These are phyloP conservation scores for Clohesyomyces aquaticus DNA, from an alignment of 495 filamentous ascomycete genomes.

Conservation along the genomic window DNA sequence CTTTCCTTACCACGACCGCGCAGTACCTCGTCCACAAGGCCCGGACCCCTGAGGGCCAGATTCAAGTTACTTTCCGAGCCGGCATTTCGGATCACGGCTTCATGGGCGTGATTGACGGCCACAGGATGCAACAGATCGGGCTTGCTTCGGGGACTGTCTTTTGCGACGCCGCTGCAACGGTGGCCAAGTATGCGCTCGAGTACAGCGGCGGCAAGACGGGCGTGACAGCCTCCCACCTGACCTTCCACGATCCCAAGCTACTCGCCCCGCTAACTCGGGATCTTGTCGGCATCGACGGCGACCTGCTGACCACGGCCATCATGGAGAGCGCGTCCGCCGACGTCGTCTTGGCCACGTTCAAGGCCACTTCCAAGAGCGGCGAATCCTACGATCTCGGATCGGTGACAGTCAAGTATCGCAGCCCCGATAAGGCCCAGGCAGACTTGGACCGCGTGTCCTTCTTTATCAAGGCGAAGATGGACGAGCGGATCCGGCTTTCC, in stretches of 20 bases:
- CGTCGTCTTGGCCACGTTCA: slow-evolving; percentile 21
- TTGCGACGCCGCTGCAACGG: slow-evolving; percentile 29
- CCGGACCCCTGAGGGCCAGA: too few species aligned
- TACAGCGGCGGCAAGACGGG: slow-evolving; percentile 26
- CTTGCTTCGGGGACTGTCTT: slow-evolving; percentile 36
- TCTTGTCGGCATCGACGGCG: slow-evolving; percentile 30
- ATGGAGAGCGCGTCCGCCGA: slow-evolving; percentile 28
- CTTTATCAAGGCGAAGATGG: slow-evolving; percentile 36
- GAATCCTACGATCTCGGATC: slow-evolving; percentile 22
- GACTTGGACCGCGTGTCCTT: slow-evolving; percentile 29
- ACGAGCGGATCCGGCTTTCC: slow-evolving; percentile 12
- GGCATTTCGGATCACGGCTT: neutral
- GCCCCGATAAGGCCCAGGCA: slow-evolving; percentile 23
- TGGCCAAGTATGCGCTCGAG: slow-evolving; percentile 35
- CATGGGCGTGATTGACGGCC: slow-evolving; percentile 25
- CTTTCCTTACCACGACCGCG: too few species aligned
- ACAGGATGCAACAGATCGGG: slow-evolving; percentile 20
- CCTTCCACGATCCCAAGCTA: slow-evolving; percentile 25
- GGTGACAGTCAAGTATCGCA: slow-evolving; percentile 19
- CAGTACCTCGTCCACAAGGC: too few species aligned
- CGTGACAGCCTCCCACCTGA: slow-evolving; percentile 13
- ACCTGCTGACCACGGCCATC: slow-evolving; percentile 21
- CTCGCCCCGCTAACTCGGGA: slow-evolving; percentile 19
- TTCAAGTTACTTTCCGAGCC: slow-evolving; percentile 6
- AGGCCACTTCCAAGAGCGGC: slow-evolving; percentile 19